A percentile compares a stretch with the other conserved stretches of the same genome.
Evolutionary conservation across 805 yeast species (phyloP).

Genomic region (Zygoascus ofunaensis): DNA sequence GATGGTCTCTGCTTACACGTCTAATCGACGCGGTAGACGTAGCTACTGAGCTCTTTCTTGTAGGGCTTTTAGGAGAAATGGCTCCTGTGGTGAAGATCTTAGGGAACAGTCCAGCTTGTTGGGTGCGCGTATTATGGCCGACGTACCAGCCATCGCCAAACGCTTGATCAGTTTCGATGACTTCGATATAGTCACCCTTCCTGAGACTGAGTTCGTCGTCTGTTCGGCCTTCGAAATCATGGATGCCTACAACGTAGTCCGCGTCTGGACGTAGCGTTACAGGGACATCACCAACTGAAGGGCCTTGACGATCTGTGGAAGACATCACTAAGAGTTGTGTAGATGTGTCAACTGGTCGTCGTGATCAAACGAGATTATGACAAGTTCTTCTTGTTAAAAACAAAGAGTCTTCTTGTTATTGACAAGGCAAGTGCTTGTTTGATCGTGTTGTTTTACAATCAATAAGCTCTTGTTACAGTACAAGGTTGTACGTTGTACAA

Average conservation of each 20-base stretch:
- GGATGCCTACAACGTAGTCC: slow-evolving; percentile 36
- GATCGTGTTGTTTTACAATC: too few species aligned
- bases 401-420: too few species aligned
- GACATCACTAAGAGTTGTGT: too few species aligned
- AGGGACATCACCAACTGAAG: neutral
- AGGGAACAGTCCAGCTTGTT: slow-evolving; percentile 82
- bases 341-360: too few species aligned
- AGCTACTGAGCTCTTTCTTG: neutral
- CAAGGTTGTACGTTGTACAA: too few species aligned
- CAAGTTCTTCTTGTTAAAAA: too few species aligned
- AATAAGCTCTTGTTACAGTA: too few species aligned
- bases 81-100: slow-evolving; percentile 66
- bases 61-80: slow-evolving; percentile 8
- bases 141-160: slow-evolving; percentile 97
- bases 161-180: slow-evolving; percentile 85
- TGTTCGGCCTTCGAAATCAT: slow-evolving; percentile 76
- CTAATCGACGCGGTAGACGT: neutral
- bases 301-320: too few species aligned
- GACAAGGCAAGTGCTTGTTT: too few species aligned
- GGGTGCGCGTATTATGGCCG: slow-evolving; percentile 65
- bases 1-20: neutral
- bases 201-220: slow-evolving; percentile 80
- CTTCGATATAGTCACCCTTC: slow-evolving; percentile 80
- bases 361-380: too few species aligned
- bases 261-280: neutral